A percentile compares a stretch with the other conserved stretches of the same genome.
Evolutionary conservation across 2,329 filamentous ascomycete species (phyloP).

Genomic region (Sporothrix brunneoviolacea): DNA sequence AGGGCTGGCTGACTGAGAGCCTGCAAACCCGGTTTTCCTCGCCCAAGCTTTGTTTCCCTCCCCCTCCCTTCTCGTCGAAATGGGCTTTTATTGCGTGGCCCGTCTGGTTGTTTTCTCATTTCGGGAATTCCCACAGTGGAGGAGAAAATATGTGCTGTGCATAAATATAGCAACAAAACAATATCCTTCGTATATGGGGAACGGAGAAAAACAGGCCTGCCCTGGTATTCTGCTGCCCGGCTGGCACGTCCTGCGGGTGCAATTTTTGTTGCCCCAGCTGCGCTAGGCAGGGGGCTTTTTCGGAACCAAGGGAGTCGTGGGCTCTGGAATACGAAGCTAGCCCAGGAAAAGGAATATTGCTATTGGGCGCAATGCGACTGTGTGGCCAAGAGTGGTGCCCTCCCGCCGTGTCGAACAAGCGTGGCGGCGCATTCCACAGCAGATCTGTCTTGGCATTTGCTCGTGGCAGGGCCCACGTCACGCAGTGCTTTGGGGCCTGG

Average conservation of each 20-base stretch:
- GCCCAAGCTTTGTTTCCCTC: neutral
- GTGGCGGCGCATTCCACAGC: too few species aligned
- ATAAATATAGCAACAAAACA: conserved; percentile 13
- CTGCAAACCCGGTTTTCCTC: neutral
- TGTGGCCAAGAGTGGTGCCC: too few species aligned
- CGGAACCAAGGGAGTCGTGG: too few species aligned
- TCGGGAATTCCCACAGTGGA: neutral
- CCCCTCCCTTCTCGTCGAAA: too few species aligned
- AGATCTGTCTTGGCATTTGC: too few species aligned
- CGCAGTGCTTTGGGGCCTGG: too few species aligned
- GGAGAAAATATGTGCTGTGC: conserved; percentile 1
- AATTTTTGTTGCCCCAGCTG: neutral
- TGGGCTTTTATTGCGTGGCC: too few species aligned
- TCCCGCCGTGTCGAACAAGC: too few species aligned
- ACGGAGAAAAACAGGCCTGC: neutral
- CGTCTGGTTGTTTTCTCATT: neutral
- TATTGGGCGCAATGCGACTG: too few species aligned
- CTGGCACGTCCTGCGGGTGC: neutral
- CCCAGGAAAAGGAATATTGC: conserved; percentile 2
- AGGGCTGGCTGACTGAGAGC: conserved; percentile 7
- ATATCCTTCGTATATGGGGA: too few species aligned
- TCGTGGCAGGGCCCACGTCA: too few species aligned
- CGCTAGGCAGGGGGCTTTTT: conserved; percentile 1
- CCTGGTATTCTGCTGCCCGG: neutral
- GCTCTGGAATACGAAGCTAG: too few species aligned